A percentile compares a stretch with the other conserved stretches of the same genome.
phyloP scores from a whole-genome alignment of 768 basidiomycete species.

The Megacollybia marginata region DNA sequence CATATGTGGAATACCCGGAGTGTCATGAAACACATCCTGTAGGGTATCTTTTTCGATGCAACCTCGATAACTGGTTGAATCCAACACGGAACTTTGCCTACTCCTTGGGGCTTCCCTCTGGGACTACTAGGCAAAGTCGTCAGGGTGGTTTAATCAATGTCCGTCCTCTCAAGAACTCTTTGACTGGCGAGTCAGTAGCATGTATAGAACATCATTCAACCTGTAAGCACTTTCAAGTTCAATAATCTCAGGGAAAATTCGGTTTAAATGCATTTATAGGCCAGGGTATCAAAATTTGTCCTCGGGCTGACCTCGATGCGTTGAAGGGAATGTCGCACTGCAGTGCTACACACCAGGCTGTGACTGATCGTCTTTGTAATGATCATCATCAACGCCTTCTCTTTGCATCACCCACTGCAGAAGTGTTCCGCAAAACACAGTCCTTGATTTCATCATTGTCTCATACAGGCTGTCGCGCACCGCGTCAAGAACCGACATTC shows the following conservation, averaged over 20 bases:
- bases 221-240: neutral
- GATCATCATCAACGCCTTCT: neutral
- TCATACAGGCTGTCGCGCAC: neutral
- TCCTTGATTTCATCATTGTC: neutral
- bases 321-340: neutral
- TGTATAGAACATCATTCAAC: neutral
- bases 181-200: neutral
- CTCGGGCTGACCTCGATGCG: neutral
- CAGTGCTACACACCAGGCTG: neutral
- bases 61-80: neutral
- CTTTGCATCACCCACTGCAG: neutral
- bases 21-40: neutral
- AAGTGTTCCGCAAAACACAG: neutral
- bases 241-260: neutral
- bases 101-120: neutral
- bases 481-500: neutral
- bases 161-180: neutral
- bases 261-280: neutral
- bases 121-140: neutral
- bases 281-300: neutral
- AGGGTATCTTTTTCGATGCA: neutral
- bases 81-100: neutral
- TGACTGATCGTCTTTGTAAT: neutral
- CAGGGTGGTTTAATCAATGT: neutral
- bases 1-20: conserved; percentile 1